Percentiles rank a stretch among this genome's conserved stretches.
These are phyloP conservation scores for Pseudomonodictys pantanalensis DNA, from an alignment of 495 filamentous ascomycete genomes.

Conservation along the genomic window DNA sequence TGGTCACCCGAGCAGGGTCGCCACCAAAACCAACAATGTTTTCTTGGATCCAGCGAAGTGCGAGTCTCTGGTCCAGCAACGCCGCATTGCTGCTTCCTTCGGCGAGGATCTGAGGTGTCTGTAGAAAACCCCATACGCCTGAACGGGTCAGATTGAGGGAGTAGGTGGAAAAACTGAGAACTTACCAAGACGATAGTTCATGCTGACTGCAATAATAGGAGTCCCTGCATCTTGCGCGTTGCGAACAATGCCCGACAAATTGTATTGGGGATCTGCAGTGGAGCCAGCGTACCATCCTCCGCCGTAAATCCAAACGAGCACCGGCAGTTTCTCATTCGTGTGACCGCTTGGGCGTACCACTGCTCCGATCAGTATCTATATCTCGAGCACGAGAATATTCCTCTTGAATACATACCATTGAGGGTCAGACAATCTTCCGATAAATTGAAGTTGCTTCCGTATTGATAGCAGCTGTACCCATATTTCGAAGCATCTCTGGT, in stretches of 20 bases:
- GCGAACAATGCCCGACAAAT: slow-evolving; percentile 50
- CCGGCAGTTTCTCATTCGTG: slow-evolving; percentile 30
- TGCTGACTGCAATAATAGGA: slow-evolving; percentile 35
- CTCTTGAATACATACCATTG: slow-evolving; percentile 21
- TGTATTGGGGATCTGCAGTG: slow-evolving; percentile 46
- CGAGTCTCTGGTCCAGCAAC: slow-evolving; percentile 33
- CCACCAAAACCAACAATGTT: slow-evolving; percentile 37
- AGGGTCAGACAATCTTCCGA: slow-evolving; percentile 47
- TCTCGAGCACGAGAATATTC: no score
- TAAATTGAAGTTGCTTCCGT: slow-evolving; percentile 40
- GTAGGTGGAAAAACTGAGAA: background rate
- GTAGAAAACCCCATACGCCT: slow-evolving; percentile 35
- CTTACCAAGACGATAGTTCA: slow-evolving; percentile 36
- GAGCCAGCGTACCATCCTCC: slow-evolving; percentile 47
- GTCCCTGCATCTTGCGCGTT: slow-evolving; percentile 34
- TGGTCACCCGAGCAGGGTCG: slow-evolving; percentile 29
- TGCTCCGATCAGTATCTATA: background rate
- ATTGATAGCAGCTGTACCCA: slow-evolving; percentile 52
- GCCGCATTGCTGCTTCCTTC: slow-evolving; percentile 33
- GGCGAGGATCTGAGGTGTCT: slow-evolving; percentile 27
- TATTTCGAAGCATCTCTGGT: background rate
- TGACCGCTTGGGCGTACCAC: slow-evolving; percentile 34
- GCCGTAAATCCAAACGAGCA: slow-evolving; percentile 45
- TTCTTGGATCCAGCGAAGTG: slow-evolving; percentile 34
- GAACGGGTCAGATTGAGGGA: background rate